A percentile compares a stretch with the other conserved stretches of the same genome.
Evolutionary conservation across 2,329 filamentous ascomycete species (phyloP).

Genomic region (Trichoderma harzianum): DNA sequence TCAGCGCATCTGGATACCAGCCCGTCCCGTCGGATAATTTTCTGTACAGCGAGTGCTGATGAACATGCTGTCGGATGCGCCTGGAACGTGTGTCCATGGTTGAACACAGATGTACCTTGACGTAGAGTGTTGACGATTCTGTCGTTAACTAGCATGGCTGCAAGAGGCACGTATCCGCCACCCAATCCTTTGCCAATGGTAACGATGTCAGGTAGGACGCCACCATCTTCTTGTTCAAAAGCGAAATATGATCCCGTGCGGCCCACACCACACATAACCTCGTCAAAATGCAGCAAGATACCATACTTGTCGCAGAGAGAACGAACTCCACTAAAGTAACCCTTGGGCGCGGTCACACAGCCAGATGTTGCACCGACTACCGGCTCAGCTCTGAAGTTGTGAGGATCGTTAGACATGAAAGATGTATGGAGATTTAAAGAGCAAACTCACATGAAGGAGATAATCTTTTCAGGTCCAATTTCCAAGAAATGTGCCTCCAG

Average conservation of each 20-base stretch:
- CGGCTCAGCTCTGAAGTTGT: not conserved
- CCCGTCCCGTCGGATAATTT: slow-evolving; percentile 53
- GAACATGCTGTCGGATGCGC: slow-evolving; percentile 27
- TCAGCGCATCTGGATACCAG: slow-evolving; percentile 56
- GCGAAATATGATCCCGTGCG: slow-evolving; percentile 59
- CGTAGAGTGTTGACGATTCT: not conserved
- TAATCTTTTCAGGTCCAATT: not conserved
- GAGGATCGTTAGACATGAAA: not conserved
- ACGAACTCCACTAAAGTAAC: slow-evolving; percentile 54
- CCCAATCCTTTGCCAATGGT: slow-evolving; percentile 65
- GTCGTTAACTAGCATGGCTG: slow-evolving; percentile 34
- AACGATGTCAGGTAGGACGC: slow-evolving; percentile 57
- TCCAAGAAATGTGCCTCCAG: not conserved
- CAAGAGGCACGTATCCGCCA: slow-evolving; percentile 44
- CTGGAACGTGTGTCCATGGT: slow-evolving; percentile 28
- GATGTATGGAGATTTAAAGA: not conserved
- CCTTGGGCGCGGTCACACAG: slow-evolving; percentile 29
- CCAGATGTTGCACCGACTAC: not conserved
- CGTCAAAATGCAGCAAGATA: slow-evolving; percentile 52
- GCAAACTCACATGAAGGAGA: not conserved
- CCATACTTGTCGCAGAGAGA: slow-evolving; percentile 53
- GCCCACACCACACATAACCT: slow-evolving; percentile 68
- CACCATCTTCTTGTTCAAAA: slow-evolving; percentile 54
- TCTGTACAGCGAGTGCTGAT: slow-evolving; percentile 26
- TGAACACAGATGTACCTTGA: slow-evolving; percentile 17